Base-by-base conservation (phyloP, 2,329 filamentous ascomycete genomes). In the Sporothrix protearum region DNA sequence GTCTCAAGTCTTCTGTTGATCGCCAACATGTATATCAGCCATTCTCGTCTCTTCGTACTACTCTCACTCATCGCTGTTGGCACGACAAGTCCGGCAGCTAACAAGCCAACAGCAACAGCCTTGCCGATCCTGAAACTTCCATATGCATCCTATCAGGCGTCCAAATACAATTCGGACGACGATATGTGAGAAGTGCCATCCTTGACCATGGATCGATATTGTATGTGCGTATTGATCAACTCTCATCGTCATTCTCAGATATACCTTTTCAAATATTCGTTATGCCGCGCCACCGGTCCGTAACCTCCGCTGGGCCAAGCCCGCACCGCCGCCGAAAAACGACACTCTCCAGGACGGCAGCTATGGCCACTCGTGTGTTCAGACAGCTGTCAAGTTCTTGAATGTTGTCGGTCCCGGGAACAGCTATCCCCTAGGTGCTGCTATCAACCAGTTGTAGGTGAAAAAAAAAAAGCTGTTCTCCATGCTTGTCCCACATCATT, bases 271-370 rank as follows among this genome's bases (percentile, higher is more conserved):
- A 67, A 83, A 83, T 69, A 81, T 84, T 63, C 80, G 81, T 0
- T 84, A 81, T 75, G 82, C 81, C 1, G 82, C 82, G 9, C 81
- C 82, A 10, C 82, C 82, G 0, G 77, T 80, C 1, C 81, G 80
- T 12, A 75, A 80, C 16, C 76, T 83, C 16, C 79, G 82, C 57
- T 84, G 81, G 80, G 75, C 76, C 12, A 82, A 82, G 72, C 82
- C 82, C 25, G 80, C 77, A 5, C 77, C 80, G 22, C 81, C 80
- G 19, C n/a, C 57, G 55, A 42, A 16, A 16, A 76, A 77, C 49
- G 69, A 69, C 25, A 76, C 75, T 9, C 67, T 77, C 8, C 77
- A 78, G 42, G 75, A 77, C 68, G 77, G 77, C 28, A 77, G 72
- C 36, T 77, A 77, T 64, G 77, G 77, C 1, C 75, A 72, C 22